Base-by-base conservation (phyloP, 1,284 basidiomycete genomes). In the Ceratobasidium sp. region DNA sequence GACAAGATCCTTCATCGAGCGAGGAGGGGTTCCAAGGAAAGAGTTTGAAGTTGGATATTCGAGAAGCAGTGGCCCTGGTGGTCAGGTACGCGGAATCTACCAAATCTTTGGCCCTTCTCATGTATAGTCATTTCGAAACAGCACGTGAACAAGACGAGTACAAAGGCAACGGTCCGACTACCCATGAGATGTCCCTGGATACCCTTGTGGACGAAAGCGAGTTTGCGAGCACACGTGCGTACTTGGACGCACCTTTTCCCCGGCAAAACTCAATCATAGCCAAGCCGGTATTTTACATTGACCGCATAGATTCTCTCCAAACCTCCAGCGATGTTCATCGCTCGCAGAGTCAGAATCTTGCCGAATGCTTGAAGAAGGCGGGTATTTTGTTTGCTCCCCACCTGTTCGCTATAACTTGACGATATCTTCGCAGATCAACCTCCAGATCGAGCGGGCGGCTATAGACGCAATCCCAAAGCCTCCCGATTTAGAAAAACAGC, bases 131-230 rank as follows among this genome's bases (percentile, higher is more conserved):
- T 8, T n/a, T 59, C 19, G 5, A 19, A 2, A 27, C 24, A 69
- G 66, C 66, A 69, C 31, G 66, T 69, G 11, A 69, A 69, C 39
- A 69, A 69, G 29, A 69, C 66, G 13, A 69, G 43, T 27, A 69
- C 66, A 16, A 69, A 69, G 39, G 66, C 66, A 7, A 69, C 51
- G 11, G 54, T 59, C 9, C 66, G 66, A 14, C 39, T 69, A 19
- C 66, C 66, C 6, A 24, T 69, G 31, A 43, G 29, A 14, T 69
- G 66, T 31, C 53, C 51, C 8, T 69, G 66, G 66, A 58, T 69
- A 58, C 66, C 66, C 2, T 6, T 8, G 39, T 69, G 66, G 66
- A 34, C 66, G n/a, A 69, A 58, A 34, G 39, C 6, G 8, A 54
- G 24, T 16, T 31, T 69, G 11, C 34, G 66, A 46, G 29, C 37